These are phyloP conservation scores for Imleria badia DNA, from an alignment of 768 basidiomycete genomes.

Conservation along the genomic window DNA sequence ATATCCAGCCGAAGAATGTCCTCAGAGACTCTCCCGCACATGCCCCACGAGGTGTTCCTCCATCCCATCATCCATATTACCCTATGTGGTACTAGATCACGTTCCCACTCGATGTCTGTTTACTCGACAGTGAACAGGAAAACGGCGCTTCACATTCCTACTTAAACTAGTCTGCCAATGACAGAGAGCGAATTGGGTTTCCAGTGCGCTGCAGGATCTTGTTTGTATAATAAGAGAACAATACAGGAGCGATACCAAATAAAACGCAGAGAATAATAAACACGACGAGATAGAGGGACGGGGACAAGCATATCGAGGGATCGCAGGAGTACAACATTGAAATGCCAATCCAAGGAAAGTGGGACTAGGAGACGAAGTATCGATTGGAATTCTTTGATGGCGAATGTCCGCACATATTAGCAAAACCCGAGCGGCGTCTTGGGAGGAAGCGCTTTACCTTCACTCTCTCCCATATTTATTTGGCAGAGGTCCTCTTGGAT, in stretches of 20 bases:
- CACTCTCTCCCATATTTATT: constrained; percentile 4
- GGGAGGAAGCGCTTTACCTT: constrained; percentile 1
- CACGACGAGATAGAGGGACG: constrained; percentile 8
- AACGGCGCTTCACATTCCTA: not conserved
- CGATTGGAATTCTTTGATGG: not conserved
- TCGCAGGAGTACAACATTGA: constrained; percentile 29
- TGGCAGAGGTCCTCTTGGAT: constrained; percentile 20
- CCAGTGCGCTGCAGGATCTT: not conserved
- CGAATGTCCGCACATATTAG: not conserved
- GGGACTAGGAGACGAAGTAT: constrained; percentile 1
- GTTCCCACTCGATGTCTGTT: not conserved
- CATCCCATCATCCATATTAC: not conserved
- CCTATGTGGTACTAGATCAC: not conserved
- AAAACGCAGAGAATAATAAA: constrained; percentile 27
- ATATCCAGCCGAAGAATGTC: not conserved
- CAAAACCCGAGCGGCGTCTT: not conserved
- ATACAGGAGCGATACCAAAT: constrained; percentile 31
- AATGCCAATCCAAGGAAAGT: constrained; percentile 10
- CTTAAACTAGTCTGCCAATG: not conserved
- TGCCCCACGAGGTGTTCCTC: constrained; percentile 1
- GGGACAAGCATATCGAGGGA: constrained; percentile 28
- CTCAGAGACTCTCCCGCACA: not conserved
- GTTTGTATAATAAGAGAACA: constrained; percentile 21
- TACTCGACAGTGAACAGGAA: not conserved
- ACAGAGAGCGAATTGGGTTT: not conserved